Conservation (phyloP, 2,329 filamentous ascomycete species). For the Botryosphaeria dothidea region DNA sequence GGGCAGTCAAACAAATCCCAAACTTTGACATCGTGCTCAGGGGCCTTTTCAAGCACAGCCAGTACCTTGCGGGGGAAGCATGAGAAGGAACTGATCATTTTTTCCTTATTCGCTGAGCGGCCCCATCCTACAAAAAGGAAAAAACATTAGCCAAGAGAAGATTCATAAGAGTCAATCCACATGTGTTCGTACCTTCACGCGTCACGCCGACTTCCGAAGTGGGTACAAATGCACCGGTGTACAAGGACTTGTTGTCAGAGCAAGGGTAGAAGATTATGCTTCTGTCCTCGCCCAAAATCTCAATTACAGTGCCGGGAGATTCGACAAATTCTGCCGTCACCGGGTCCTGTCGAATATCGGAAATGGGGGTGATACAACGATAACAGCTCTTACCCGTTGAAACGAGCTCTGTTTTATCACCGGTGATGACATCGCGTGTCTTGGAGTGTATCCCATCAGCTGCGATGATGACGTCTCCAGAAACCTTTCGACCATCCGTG, state of each 20-base stretch:
- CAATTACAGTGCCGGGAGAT: constrained; percentile 42
- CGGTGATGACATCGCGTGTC: constrained; percentile 31
- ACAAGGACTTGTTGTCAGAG: constrained; percentile 47
- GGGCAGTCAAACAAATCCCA: constrained; percentile 55
- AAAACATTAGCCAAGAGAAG: too few species aligned
- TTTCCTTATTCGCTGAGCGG: constrained; percentile 38
- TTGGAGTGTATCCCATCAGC: constrained; percentile 54
- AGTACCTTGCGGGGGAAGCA: constrained; percentile 30
- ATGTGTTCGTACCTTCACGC: not conserved
- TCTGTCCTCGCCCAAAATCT: constrained; percentile 46
- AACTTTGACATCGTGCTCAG: constrained; percentile 35
- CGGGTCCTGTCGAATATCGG: constrained; percentile 43
- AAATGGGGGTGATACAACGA: constrained; percentile 54
- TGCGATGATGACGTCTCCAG: constrained; percentile 55
- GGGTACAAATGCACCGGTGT: constrained; percentile 32
- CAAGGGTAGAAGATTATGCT: constrained; percentile 53
- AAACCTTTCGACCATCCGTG: constrained; percentile 44
- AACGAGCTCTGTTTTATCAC: constrained; percentile 38
- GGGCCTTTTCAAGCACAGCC: constrained; percentile 40
- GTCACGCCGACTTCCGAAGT: not conserved
- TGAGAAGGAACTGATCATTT: not conserved
- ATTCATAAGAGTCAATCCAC: too few species aligned
- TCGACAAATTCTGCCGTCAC: constrained; percentile 40
- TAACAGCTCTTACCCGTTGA: constrained; percentile 59
- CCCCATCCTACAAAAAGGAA: constrained; percentile 24